Base-by-base conservation (phyloP, 495 filamentous ascomycete genomes). In the Neurospora sublineolata region DNA sequence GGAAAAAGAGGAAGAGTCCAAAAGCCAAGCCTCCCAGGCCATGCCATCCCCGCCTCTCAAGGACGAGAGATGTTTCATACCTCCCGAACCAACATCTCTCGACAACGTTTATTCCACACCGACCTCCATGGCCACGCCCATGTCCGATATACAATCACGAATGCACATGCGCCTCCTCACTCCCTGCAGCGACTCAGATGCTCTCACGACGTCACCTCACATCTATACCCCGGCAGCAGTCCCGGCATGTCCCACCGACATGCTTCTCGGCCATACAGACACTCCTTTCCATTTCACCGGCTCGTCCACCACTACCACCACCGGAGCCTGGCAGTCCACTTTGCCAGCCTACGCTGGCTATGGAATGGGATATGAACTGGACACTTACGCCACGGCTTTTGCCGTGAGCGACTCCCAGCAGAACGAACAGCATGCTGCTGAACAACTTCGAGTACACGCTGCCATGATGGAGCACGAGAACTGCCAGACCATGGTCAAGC, bases 141-240 rank as follows among this genome's bases (percentile, higher is more conserved):
- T 23, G 58, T 78, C 70, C 72, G 52, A 42, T 72, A 67, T 27
- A 18, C 76, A 75, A 18, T 68, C 74, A 10, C 72, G 76, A 58
- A 70, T 46, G 30, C 74, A 77, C 30, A 77, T 82, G 27, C 75
- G 78, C 0, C 73, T 83, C 4, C 79, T 84, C 37, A 86, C 84
- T 0, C 84, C 84, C 2, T 80, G 77, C 76, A 83, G 80, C 77
- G 84, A 86, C 67, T 77, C 75, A 1, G 84, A 85, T 67, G 67
- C 76, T n/a, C 76, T 79, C 23, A 73, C 72, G 68, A 76, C 7
- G 18, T 36, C 52, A 41, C 76, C 7, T 71, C 78, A 2, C 75
- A 76, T 4, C 37, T 41, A 16, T 73, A 80, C 74, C 42, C 75
- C 30, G 58, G 77, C 2, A 80, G 79, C 39, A 33, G 27, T 33